phyloP scores from a whole-genome alignment of 306 rosid genomes.

The Quercus aquifolioides region DNA sequence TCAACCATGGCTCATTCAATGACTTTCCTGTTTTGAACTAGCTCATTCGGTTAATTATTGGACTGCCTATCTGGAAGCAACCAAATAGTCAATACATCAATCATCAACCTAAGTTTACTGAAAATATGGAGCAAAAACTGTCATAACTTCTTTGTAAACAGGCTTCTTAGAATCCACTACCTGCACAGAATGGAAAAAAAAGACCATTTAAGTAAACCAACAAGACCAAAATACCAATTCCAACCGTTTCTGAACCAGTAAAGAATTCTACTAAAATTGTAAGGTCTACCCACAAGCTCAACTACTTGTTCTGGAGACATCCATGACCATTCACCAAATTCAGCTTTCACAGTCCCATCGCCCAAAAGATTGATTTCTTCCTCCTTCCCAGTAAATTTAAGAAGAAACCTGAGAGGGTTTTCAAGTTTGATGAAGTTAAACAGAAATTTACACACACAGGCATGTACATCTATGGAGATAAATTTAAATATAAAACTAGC shows the following conservation, averaged over 20 bases:
- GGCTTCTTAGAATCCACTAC: slow-evolving; percentile 90
- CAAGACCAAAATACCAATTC: background rate
- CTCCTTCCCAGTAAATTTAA: slow-evolving; percentile 71
- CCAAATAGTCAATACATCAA: background rate
- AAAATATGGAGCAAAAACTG: slow-evolving; percentile 54
- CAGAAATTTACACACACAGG: background rate
- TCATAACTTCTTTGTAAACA: slow-evolving; percentile 73
- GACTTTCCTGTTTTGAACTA: background rate
- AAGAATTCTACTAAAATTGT: background rate
- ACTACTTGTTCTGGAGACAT: slow-evolving; percentile 53
- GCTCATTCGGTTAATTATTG: background rate
- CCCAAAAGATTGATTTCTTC: slow-evolving; percentile 89
- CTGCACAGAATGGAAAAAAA: slow-evolving; percentile 40
- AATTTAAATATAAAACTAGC: too few relatives aligned
- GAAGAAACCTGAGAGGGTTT: slow-evolving; percentile 61
- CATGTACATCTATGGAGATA: too few relatives aligned
- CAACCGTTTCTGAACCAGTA: slow-evolving; percentile 5
- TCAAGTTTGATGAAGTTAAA: background rate
- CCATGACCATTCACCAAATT: slow-evolving; percentile 97
- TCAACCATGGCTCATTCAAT: background rate
- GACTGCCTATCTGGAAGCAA: background rate
- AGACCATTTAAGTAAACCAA: background rate
- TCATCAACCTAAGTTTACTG: slow-evolving; percentile 19
- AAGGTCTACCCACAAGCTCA: slow-evolving; percentile 55
- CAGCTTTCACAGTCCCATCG: slow-evolving; percentile 88